phyloP scores from a whole-genome alignment of 106 monocot genomes.

The Vanilla planifolia region DNA sequence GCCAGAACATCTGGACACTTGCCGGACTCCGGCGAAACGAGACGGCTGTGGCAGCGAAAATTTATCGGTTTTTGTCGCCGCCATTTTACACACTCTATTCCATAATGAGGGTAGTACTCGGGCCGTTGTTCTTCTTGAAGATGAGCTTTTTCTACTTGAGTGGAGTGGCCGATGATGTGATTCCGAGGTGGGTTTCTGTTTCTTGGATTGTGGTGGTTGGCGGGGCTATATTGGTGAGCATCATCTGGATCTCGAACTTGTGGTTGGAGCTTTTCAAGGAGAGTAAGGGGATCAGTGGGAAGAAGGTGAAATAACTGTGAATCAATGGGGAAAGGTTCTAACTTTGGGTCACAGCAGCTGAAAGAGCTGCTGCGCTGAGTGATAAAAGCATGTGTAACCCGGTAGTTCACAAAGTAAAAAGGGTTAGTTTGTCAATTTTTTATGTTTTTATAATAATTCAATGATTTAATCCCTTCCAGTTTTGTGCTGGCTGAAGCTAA shows the following conservation, averaged over 20 bases:
- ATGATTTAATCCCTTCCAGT: too few relatives aligned
- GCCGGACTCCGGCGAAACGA: conserved; percentile 50
- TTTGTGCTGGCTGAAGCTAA: too few relatives aligned
- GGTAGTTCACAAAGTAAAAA: too few relatives aligned
- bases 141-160: conserved; percentile 69
- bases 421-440: too few relatives aligned
- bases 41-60: conserved; percentile 26
- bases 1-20: conserved; percentile 92
- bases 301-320: conserved; percentile 34
- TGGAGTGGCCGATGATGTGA: conserved; percentile 52
- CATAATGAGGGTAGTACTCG: conserved; percentile 52
- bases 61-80: conserved; percentile 44
- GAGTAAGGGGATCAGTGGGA: conserved; percentile 13
- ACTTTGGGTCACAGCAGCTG: too few relatives aligned
- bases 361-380: too few relatives aligned
- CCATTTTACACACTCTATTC: conserved; percentile 78
- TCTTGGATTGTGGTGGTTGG: conserved; percentile 92
- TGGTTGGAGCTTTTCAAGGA: conserved; percentile 76
- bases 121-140: conserved; percentile 78
- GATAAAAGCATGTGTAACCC: too few relatives aligned
- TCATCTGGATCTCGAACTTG: conserved; percentile 72
- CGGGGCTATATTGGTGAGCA: conserved; percentile 73
- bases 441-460: too few relatives aligned
- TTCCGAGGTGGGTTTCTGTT: conserved; percentile 70
- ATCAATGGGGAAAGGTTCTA: too few relatives aligned